A percentile compares a stretch with the other conserved stretches of the same genome.
These are phyloP conservation scores for Boletus subcaerulescens DNA, from an alignment of 768 basidiomycete genomes.

Conservation along the genomic window DNA sequence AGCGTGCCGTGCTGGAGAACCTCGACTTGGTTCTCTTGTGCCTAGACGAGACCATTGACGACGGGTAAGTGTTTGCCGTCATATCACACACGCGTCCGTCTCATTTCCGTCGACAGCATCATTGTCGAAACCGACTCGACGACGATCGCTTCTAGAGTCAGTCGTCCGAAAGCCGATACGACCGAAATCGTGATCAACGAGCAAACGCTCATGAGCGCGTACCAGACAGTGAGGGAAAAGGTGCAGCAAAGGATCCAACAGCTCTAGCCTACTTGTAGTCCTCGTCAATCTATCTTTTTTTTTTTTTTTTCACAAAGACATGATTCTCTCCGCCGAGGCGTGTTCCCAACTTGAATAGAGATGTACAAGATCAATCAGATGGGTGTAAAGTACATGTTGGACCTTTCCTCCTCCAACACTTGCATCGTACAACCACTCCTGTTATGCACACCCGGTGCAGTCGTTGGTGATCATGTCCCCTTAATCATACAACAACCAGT, in stretches of 20 bases:
- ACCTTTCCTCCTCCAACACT: neutral
- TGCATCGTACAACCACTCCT: constrained; percentile 6
- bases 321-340: neutral
- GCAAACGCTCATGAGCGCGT: constrained; percentile 91
- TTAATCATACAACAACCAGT: constrained; percentile 17
- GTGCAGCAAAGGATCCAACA: constrained; percentile 82
- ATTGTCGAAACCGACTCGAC: constrained; percentile 96
- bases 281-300: neutral
- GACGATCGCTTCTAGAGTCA: constrained; percentile 94
- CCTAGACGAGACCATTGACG: constrained; percentile 95
- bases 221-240: constrained; percentile 84
- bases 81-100: neutral
- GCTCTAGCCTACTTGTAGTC: constrained; percentile 41
- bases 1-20: constrained; percentile 91
- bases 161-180: constrained; percentile 87
- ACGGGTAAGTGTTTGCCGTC: constrained; percentile 65
- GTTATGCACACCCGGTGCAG: neutral
- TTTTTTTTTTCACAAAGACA: too few species aligned
- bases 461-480: neutral
- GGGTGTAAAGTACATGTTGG: constrained; percentile 5
- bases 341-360: neutral
- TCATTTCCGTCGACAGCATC: constrained; percentile 52
- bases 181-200: constrained; percentile 99
- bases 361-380: neutral
- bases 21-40: constrained; percentile 89